Evolutionary conservation across 2,329 filamentous ascomycete species (phyloP).

Genomic region (Epichloe gansuensis): DNA sequence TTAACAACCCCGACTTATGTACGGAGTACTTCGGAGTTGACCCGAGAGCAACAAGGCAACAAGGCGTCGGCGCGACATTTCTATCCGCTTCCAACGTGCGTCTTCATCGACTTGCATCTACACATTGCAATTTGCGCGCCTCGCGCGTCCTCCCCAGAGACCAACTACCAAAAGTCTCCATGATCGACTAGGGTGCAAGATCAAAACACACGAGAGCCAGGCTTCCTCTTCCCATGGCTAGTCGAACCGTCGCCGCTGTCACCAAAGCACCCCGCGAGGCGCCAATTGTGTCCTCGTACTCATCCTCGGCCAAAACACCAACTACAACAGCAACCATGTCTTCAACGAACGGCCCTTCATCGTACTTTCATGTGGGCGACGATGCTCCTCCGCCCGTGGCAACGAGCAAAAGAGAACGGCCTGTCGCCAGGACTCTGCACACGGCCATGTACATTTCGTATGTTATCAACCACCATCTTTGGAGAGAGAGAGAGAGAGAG

Average conservation of each 20-base stretch:
- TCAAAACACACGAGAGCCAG: background rate
- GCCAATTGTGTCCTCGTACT: background rate
- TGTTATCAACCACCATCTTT: slow-evolving; percentile 2
- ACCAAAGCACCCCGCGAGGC: background rate
- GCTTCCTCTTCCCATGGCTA: background rate
- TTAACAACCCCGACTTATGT: no score
- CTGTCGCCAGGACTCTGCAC: slow-evolving; percentile 14
- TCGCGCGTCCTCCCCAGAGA: background rate
- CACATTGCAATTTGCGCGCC: background rate
- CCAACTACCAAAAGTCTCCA: no score
- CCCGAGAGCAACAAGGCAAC: no score
- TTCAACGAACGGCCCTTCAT: background rate
- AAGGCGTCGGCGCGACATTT: background rate
- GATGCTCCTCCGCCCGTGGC: slow-evolving; percentile 11
- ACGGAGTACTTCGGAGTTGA: no score
- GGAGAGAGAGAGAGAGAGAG: background rate
- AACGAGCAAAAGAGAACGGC: slow-evolving; percentile 2
- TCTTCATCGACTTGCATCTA: background rate
- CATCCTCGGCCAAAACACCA: slow-evolving; percentile 1
- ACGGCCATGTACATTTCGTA: slow-evolving; percentile 22
- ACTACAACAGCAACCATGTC: slow-evolving; percentile 1
- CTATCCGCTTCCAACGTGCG: background rate
- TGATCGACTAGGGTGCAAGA: no score
- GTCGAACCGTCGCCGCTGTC: background rate
- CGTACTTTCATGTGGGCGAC: slow-evolving; percentile 10